Percentiles rank a stretch among this genome's conserved stretches.
These are phyloP conservation scores for Papiliotrema laurentii DNA, from an alignment of 1,284 basidiomycete species.

Conservation along the genomic window DNA sequence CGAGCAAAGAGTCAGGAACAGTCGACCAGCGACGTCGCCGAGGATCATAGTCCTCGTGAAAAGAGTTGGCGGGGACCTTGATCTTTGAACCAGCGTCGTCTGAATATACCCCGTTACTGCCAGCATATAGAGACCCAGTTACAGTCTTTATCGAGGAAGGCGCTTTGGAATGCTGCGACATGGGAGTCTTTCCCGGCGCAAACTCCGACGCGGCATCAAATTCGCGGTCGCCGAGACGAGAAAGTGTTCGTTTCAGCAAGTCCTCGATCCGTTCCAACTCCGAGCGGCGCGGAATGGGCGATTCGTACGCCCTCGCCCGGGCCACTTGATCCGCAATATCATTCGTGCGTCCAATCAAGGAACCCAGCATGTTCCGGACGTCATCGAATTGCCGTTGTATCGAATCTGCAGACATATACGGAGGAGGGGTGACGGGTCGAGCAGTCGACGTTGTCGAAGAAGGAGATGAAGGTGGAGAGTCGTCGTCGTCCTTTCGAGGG, in stretches of 20 bases:
- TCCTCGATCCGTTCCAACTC: conserved; percentile 33
- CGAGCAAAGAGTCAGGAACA: conserved; percentile 29
- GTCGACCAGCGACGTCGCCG: conserved; percentile 9
- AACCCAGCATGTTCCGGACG: conserved; percentile 33
- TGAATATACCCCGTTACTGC: conserved; percentile 27
- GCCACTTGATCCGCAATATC: conserved; percentile 29
- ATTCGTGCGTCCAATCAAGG: conserved; percentile 33
- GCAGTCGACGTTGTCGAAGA: conserved; percentile 27
- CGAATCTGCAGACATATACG: conserved; percentile 25
- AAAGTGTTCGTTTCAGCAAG: conserved; percentile 33
- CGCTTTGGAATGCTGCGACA: not conserved
- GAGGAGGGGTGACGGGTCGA: conserved; percentile 37
- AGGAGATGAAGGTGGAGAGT: conserved; percentile 20
- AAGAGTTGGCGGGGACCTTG: conserved; percentile 34
- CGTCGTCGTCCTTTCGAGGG: conserved; percentile 30
- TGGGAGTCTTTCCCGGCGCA: no score
- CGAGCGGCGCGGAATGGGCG: conserved; percentile 20
- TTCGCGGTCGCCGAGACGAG: conserved; percentile 25
- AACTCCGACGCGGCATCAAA: no score
- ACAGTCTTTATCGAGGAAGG: conserved; percentile 4
- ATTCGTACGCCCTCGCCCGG: conserved; percentile 15
- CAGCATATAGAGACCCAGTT: conserved; percentile 29
- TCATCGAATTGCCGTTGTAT: conserved; percentile 34
- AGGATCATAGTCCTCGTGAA: conserved; percentile 20
- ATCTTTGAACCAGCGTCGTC: conserved; percentile 23